Evolutionary conservation across 345 rosid genomes (phyloP), one percentile per base, ranked within the genome.

Genomic region (Viola odorata): DNA sequence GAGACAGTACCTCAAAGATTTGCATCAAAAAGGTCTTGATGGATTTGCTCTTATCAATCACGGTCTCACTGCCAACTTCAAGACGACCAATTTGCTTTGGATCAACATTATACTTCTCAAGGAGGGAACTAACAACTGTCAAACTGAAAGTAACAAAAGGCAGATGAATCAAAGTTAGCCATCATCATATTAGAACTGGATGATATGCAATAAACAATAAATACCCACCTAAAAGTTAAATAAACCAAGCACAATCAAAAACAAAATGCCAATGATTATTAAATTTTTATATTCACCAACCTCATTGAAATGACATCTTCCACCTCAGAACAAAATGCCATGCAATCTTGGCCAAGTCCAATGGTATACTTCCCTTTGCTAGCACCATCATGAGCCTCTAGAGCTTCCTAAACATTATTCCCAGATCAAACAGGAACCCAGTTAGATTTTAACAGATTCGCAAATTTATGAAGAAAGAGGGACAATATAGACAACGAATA

Each of bases 241-340:
- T 13, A 59, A 55, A 13, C 36, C 15, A 53, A 60, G 12, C 3
- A 9, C 50, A 41, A 36, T 7, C 15, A 62, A 8, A 61, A 55
- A 53, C 39, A 64, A 40, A 17, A 23, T 23, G 32, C 32, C 32
- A 23, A 23, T 23, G 32, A 23, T 23, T 23, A 23, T 23, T 0
- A 23, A 0, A 0, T 23, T 23, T 23, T 23, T 23, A 23, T 23
- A 38, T 65, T 66, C 39, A 14, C 51, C 60, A 17, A 90, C 99
- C 99, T 88, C 99, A 95, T 91, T 5, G 99, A 95, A 74, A 95
- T 87, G 50, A 95, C 99, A 85, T 95, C 99, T 84, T 95, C 99
- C 59, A 95, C 89, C 75, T 95, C 99, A 3, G 95, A 77, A 71
- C 99, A 95, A 73, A 95, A 95, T 45, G 84, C 97, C 94, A 95